phyloP scores from a whole-genome alignment of 345 rosid genomes.

The Rhizophora apiculata region DNA sequence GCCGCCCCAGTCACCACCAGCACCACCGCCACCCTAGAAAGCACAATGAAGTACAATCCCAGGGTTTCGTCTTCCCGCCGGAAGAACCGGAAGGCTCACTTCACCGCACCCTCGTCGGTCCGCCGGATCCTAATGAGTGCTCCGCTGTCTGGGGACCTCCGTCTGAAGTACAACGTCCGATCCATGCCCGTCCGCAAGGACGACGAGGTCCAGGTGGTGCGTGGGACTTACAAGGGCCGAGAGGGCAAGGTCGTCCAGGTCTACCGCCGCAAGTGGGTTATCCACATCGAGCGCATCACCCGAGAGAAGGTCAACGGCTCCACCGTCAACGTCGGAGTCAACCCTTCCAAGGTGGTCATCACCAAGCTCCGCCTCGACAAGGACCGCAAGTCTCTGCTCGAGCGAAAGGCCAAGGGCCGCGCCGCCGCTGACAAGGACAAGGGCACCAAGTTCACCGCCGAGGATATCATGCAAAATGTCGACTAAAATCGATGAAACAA shows the following conservation, averaged over 20 bases:
- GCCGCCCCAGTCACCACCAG: not conserved
- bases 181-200: slow-evolving; percentile 82
- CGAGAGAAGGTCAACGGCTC: slow-evolving; percentile 84
- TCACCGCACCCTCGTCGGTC: slow-evolving; percentile 65
- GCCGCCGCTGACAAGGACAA: slow-evolving; percentile 75
- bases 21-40: not conserved
- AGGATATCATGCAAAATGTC: slow-evolving; percentile 75
- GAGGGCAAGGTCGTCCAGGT: slow-evolving; percentile 80
- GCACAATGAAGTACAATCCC: slow-evolving; percentile 69
- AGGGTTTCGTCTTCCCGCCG: slow-evolving; percentile 72
- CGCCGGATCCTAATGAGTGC: slow-evolving; percentile 81
- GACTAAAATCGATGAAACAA: slow-evolving; percentile 21
- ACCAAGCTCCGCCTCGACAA: slow-evolving; percentile 76
- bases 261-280: slow-evolving; percentile 77
- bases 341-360: slow-evolving; percentile 68
- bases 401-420: slow-evolving; percentile 76
- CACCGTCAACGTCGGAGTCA: slow-evolving; percentile 69
- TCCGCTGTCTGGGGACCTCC: slow-evolving; percentile 60
- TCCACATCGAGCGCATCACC: slow-evolving; percentile 77
- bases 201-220: slow-evolving; percentile 78
- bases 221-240: slow-evolving; percentile 79
- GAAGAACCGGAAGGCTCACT: slow-evolving; percentile 79
- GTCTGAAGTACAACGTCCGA: slow-evolving; percentile 73
- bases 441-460: slow-evolving; percentile 72
- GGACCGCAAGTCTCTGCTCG: slow-evolving; percentile 65